Evolutionary conservation across 805 yeast genomes (phyloP).

Genomic region (Hanseniaspora guilliermondii): DNA sequence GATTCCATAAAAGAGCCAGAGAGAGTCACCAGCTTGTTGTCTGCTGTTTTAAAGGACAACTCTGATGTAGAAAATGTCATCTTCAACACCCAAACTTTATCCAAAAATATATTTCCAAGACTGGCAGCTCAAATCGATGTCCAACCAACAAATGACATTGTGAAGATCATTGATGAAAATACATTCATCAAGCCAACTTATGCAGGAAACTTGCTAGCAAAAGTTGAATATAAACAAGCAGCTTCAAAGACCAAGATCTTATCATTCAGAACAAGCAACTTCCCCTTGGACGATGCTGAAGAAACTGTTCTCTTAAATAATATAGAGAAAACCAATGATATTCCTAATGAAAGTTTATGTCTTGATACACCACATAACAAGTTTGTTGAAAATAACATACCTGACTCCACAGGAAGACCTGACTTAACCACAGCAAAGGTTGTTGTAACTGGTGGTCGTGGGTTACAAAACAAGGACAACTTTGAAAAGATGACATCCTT

Average conservation of each 20-base stretch:
- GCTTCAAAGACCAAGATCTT: conserved; percentile 54
- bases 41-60: conserved; percentile 26
- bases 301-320: conserved; percentile 22
- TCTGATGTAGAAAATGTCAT: conserved; percentile 54
- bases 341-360: conserved; percentile 25
- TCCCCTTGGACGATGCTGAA: conserved; percentile 21
- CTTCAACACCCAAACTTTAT: conserved; percentile 73
- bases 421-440: conserved; percentile 72
- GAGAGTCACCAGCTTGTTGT: conserved; percentile 57
- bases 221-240: conserved; percentile 57
- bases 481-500: conserved; percentile 71
- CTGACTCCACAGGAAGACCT: conserved; percentile 66
- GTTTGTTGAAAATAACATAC: conserved; percentile 40
- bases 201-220: conserved; percentile 87
- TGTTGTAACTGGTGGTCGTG: conserved; percentile 90
- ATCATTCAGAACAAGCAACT: conserved; percentile 7
- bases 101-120: conserved; percentile 78
- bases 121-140: conserved; percentile 71
- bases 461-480: conserved; percentile 77
- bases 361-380: conserved; percentile 27
- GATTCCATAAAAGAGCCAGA: conserved; percentile 72
- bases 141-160: conserved; percentile 80
- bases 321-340: conserved; percentile 38
- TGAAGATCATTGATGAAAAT: conserved; percentile 47
- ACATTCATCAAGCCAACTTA: conserved; percentile 88